These are phyloP conservation scores for Stereocaulon alpinum DNA, from an alignment of 495 filamentous ascomycete species.

Conservation along the genomic window DNA sequence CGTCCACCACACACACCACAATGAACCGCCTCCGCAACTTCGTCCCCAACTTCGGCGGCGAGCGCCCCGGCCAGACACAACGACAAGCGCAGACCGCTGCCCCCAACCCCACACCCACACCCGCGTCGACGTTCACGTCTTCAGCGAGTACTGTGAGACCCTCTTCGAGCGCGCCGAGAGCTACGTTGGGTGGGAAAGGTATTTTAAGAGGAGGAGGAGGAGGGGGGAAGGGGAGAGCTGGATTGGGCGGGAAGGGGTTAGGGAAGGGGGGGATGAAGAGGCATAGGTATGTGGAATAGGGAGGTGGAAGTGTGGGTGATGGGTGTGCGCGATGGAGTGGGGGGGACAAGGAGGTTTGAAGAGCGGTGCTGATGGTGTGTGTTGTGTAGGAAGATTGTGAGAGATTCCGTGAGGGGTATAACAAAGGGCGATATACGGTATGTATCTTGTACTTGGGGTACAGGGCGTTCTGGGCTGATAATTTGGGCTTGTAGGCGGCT, in stretches of 20 bases:
- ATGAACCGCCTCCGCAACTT: constrained; percentile 11
- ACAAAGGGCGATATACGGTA: constrained; percentile 61
- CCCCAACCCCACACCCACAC: too few relatives aligned
- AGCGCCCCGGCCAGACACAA: constrained; percentile 41
- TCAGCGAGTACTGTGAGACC: not conserved
- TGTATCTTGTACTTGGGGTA: constrained; percentile 9
- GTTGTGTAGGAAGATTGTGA: constrained; percentile 42
- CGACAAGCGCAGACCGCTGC: too few relatives aligned
- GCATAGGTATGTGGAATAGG: constrained; percentile 16
- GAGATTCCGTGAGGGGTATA: constrained; percentile 53
- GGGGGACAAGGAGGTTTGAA: too few relatives aligned
- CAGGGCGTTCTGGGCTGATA: not conserved
- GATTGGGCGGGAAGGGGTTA: constrained; percentile 21
- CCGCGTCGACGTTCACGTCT: not conserved
- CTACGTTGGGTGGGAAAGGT: constrained; percentile 17
- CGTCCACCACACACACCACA: too few relatives aligned
- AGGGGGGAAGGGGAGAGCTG: constrained; percentile 16
- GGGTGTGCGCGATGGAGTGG: too few relatives aligned
- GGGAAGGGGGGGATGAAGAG: constrained; percentile 17
- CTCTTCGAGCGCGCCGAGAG: not conserved
- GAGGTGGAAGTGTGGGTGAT: too few relatives aligned
- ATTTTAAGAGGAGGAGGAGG: constrained; percentile 14
- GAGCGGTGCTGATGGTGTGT: not conserved
- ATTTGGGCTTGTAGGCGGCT: constrained; percentile 45
- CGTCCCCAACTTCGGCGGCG: constrained; percentile 37